Evolutionary conservation across 2,329 filamentous ascomycete genomes (phyloP).

Genomic region (Pseudocercospora crystallina): DNA sequence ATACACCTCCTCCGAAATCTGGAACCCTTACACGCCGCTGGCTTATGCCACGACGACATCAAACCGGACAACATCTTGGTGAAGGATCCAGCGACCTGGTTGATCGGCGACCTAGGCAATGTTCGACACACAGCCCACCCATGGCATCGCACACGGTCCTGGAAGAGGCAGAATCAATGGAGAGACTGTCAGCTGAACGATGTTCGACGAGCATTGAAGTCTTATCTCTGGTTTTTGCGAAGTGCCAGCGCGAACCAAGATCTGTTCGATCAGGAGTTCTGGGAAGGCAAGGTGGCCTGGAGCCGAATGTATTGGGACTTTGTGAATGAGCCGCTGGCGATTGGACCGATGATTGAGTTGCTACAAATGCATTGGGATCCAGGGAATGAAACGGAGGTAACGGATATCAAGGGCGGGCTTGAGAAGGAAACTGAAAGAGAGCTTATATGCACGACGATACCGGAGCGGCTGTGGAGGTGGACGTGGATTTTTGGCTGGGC

Average conservation of each 20-base stretch:
- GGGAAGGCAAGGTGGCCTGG: slow-evolving; percentile 21
- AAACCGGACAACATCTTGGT: slow-evolving; percentile 39
- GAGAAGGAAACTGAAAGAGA: slow-evolving; percentile 13
- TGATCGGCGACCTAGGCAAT: slow-evolving; percentile 39
- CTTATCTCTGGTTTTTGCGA: slow-evolving; percentile 29
- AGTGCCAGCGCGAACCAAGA: slow-evolving; percentile 3
- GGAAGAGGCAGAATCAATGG: slow-evolving; percentile 20
- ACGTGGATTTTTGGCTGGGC: slow-evolving; percentile 1
- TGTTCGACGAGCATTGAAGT: slow-evolving; percentile 32
- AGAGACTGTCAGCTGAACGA: slow-evolving; percentile 31
- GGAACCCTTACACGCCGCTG: slow-evolving; percentile 29
- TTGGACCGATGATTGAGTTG: no score
- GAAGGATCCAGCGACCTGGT: slow-evolving; percentile 26
- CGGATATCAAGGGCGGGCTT: neutral
- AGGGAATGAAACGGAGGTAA: no score
- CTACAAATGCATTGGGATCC: no score
- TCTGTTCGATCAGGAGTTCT: slow-evolving; percentile 30
- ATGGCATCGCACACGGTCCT: slow-evolving; percentile 18
- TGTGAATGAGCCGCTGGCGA: slow-evolving; percentile 1
- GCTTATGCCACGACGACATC: slow-evolving; percentile 41
- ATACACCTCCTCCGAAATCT: slow-evolving; percentile 29
- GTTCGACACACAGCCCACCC: slow-evolving; percentile 34
- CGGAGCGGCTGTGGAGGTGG: slow-evolving; percentile 13
- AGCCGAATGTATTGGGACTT: slow-evolving; percentile 34
- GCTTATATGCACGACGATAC: slow-evolving; percentile 18